phyloP scores from a whole-genome alignment of 2,329 filamentous ascomycete genomes.

The Penicillium sp. region DNA sequence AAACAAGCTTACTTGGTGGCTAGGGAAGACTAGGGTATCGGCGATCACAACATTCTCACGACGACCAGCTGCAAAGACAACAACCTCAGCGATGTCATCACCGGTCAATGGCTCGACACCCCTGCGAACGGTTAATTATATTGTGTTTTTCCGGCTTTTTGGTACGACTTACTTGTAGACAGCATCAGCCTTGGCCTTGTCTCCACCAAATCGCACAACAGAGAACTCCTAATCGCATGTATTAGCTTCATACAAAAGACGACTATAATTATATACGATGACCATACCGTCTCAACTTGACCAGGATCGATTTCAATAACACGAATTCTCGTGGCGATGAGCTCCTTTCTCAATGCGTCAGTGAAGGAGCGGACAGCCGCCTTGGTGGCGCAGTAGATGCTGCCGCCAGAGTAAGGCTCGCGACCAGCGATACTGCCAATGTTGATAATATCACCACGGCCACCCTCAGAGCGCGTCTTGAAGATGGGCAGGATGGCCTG shows the following conservation, averaged over 20 bases:
- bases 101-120: constrained; percentile 80
- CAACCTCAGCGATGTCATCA: constrained; percentile 85
- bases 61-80: constrained; percentile 81
- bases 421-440: constrained; percentile 89
- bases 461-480: constrained; percentile 67
- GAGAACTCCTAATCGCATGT: constrained; percentile 69
- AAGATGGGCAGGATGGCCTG: constrained; percentile 85
- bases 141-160: too few relatives aligned
- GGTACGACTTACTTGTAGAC: constrained; percentile 71
- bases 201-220: constrained; percentile 81
- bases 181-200: constrained; percentile 84
- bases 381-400: constrained; percentile 93
- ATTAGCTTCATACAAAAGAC: constrained; percentile 1
- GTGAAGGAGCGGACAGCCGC: constrained; percentile 84
- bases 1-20: constrained; percentile 70
- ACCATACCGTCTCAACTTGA: constrained; percentile 78
- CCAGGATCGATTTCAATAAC: constrained; percentile 89
- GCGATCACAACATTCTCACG: constrained; percentile 89
- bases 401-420: constrained; percentile 79
- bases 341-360: constrained; percentile 76
- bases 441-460: constrained; percentile 91
- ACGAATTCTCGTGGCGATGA: constrained; percentile 75
- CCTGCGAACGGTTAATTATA: constrained; percentile 42
- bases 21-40: constrained; percentile 83
- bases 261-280: background rate